A percentile compares a stretch with the other conserved stretches of the same genome.
Conservation (phyloP, 495 filamentous ascomycete genomes). For the Glonium stellatum region DNA sequence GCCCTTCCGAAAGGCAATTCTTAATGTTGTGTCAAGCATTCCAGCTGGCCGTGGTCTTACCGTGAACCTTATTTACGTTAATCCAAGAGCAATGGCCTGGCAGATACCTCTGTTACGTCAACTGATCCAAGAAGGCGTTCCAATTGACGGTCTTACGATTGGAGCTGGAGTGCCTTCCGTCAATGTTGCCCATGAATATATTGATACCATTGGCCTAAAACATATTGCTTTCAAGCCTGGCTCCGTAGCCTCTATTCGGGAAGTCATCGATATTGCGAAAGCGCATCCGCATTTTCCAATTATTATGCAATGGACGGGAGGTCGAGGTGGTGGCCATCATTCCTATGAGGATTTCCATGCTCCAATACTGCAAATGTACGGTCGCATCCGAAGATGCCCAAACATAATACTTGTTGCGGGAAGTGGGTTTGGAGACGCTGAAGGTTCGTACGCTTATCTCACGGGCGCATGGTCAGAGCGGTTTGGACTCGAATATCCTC, state of each 20-base stretch:
- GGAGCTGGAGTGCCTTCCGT: slow-evolving; percentile 91
- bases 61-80: slow-evolving; percentile 94
- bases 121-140: slow-evolving; percentile 78
- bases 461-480: slow-evolving; percentile 78
- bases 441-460: slow-evolving; percentile 89
- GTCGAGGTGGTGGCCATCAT: slow-evolving; percentile 88
- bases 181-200: slow-evolving; percentile 90
- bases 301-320: slow-evolving; percentile 91
- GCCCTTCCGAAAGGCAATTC: slow-evolving; percentile 79
- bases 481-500: slow-evolving; percentile 81
- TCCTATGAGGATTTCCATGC: slow-evolving; percentile 94
- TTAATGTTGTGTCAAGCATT: slow-evolving; percentile 81
- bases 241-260: slow-evolving; percentile 78
- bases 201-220: slow-evolving; percentile 86
- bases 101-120: slow-evolving; percentile 87
- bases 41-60: slow-evolving; percentile 89
- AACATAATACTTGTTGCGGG: slow-evolving; percentile 88
- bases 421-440: slow-evolving; percentile 83
- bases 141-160: slow-evolving; percentile 90
- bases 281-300: slow-evolving; percentile 85
- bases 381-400: slow-evolving; percentile 67
- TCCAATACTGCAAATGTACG: slow-evolving; percentile 86
- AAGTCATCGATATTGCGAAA: slow-evolving; percentile 86
- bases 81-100: slow-evolving; percentile 93
- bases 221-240: slow-evolving; percentile 95